Evolutionary conservation across 1,139 yeast species (phyloP).

Genomic region (Debaryomyces singareniensis): DNA sequence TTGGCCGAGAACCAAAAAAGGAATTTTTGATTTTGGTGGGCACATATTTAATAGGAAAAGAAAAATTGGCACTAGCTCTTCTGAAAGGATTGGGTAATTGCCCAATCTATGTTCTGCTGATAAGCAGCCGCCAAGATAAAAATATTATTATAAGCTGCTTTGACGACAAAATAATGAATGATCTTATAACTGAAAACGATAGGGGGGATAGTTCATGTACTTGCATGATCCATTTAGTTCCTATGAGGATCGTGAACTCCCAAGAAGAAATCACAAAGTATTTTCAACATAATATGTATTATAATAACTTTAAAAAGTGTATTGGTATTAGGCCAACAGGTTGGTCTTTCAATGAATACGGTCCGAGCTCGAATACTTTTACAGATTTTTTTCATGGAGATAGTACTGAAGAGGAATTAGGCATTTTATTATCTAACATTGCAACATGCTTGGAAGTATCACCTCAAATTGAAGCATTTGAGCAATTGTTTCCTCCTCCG

Average conservation of each 20-base stretch:
- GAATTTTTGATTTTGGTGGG: constrained; percentile 69
- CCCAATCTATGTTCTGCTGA: constrained; percentile 47
- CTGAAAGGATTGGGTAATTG: constrained; percentile 47
- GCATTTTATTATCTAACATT: background rate
- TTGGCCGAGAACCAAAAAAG: constrained; percentile 17
- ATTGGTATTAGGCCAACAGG: constrained; percentile 80
- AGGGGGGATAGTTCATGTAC: constrained; percentile 17
- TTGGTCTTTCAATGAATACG: constrained; percentile 50
- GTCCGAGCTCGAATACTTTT: constrained; percentile 1
- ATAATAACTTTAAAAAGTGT: constrained; percentile 45
- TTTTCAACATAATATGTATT: constrained; percentile 43
- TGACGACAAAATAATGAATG: constrained; percentile 25
- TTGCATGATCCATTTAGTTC: constrained; percentile 65
- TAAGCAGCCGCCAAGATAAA: constrained; percentile 44
- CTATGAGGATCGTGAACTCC: constrained; percentile 45
- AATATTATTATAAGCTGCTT: constrained; percentile 32
- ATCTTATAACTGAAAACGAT: constrained; percentile 25
- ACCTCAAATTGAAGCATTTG: constrained; percentile 17
- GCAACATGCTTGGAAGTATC: too few species aligned
- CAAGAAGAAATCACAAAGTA: constrained; percentile 39
- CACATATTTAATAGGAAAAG: constrained; percentile 89
- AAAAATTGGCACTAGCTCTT: constrained; percentile 65
- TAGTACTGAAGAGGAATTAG: background rate
- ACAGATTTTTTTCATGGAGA: background rate
- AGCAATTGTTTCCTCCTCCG: constrained; percentile 18